Evolutionary conservation across 345 rosid species (phyloP), one percentile per base, ranked within the genome.

Genomic region (Salix arbutifolia): DNA sequence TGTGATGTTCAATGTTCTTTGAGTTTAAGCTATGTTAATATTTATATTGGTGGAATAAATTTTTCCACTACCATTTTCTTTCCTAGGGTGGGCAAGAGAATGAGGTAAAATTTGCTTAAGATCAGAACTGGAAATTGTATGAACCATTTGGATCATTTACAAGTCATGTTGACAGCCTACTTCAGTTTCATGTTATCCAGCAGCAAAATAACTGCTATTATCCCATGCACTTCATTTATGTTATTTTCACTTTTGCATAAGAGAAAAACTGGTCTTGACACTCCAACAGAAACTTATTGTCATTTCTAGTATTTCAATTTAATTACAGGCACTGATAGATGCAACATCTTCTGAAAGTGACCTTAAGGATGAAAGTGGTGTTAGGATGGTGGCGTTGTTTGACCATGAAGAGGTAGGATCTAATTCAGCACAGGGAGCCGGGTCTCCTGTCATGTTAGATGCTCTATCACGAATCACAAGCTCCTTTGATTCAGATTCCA

Each of bases 361-460:
- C 84, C 92, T 96, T 71, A 89, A 88, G 77, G 82, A 89, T 56
- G 99, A 94, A 88, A 84, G 79, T 78, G 94, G 94, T 72, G 92
- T 96, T 74, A 92, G 98, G 87, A 82, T 94, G 95, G 93, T 96
- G 83, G 98, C 98, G 53, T 74, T 96, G 80, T 96, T 94, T 86
- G 99, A 96, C 87, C 98, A 96, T 13, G 97, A 96, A 78, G 99
- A 96, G 87, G 93, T 94, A 75, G 99, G 98, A 61, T 96, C 99
- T 76, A 23, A 81, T 70, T 96, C 99, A 75, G 98, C 98, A 25
- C 97, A 96, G 84, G 99, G 97, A 78, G 99, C 98, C 77, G 97
- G 98, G 44, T 96, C 99, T 81, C 98, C 97, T 78, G 97, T 79
- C 80, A 91, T 93, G 99, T 74, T 93, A 52, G 99, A 96, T 82